Evolutionary conservation across 1,284 basidiomycete species (phyloP).

Genomic region (Sphagnurus paluster): DNA sequence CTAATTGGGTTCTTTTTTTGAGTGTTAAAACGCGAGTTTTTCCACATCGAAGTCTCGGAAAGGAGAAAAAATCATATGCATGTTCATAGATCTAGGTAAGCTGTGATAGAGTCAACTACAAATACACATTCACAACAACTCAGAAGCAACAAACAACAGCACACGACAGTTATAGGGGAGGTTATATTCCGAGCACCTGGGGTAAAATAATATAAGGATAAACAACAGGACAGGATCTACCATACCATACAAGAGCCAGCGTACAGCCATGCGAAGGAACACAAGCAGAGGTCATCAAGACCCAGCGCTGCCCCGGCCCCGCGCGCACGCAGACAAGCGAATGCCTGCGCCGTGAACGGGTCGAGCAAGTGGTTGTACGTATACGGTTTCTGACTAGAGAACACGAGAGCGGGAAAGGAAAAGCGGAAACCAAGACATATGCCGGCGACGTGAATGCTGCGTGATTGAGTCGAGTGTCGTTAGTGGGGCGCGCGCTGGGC

Average conservation of each 20-base stretch:
- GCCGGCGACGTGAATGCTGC: conserved; percentile 19
- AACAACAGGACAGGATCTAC: conserved; percentile 11
- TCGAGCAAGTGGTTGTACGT: conserved; percentile 9
- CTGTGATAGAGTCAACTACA: no score
- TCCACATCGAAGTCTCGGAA: no score
- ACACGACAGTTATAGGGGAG: no score
- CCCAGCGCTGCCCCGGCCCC: conserved; percentile 8
- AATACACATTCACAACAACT: no score
- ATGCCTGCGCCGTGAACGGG: neutral
- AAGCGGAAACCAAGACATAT: conserved; percentile 12
- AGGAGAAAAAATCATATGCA: no score
- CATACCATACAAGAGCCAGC: conserved; percentile 10
- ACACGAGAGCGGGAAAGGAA: no score
- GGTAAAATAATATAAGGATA: neutral
- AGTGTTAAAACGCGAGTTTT: no score
- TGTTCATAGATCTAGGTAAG: no score
- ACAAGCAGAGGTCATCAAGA: conserved; percentile 14
- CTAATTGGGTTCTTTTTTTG: no score
- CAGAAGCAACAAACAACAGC: no score
- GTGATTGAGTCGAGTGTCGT: conserved; percentile 16
- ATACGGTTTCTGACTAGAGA: no score
- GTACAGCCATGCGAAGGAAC: conserved; percentile 13
- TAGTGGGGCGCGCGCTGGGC: conserved; percentile 2
- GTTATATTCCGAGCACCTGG: no score
- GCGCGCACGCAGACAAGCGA: conserved; percentile 1